Base-by-base conservation (phyloP, 768 basidiomycete genomes). In the Boletellus ananiceps region DNA sequence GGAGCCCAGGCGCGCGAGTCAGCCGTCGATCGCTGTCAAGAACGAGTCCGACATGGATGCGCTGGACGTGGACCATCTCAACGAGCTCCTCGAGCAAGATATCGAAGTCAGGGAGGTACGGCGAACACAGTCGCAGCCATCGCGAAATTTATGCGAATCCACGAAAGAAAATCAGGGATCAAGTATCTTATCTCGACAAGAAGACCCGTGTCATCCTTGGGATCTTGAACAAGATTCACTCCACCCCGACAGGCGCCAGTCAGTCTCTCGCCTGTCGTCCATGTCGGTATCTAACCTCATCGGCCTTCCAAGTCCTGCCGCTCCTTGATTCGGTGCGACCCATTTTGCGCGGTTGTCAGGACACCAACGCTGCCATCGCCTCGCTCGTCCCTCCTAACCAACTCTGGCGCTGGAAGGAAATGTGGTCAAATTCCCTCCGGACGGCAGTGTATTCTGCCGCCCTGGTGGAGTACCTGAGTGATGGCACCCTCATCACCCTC, bases 381-480 rank as follows among this genome's bases (percentile, higher is more conserved):
- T 67, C 59, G 5, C 72, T 83, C 29, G 71, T 88, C 21, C 88
- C 88, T 25, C 73, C 72, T 27, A 80, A 85, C 56, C 85, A 89
- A 55, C 82, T 87, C 52, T 91, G 88, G 88, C 74, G 81, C 48
- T 91, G 85, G 85, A 88, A 86, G 63, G 86, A 89, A 21, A 80
- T 86, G 80, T 90, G 88, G 88, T 75, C 78, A 1, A 81, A 79
- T 58, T 82, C 85, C 4, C 63, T 90, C 33, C 75, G 88, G 48
- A 77, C 76, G 15, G 79, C 80, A 11, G 74, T 89, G 1, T 91
- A 85, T 58, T 75, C 79, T 35, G 81, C 80, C 1, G 78, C 82
- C 15, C 64, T 91, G 31, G 72, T 82, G 12, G 78, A 84, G 59
- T 92, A 83, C 59, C 72, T 92, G 7, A 71, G 75, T 5, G 73